Percentiles rank a stretch among this genome's conserved stretches.
These are phyloP conservation scores for Macrolepiota fuliginosa DNA, from an alignment of 768 basidiomycete genomes.

Conservation along the genomic window DNA sequence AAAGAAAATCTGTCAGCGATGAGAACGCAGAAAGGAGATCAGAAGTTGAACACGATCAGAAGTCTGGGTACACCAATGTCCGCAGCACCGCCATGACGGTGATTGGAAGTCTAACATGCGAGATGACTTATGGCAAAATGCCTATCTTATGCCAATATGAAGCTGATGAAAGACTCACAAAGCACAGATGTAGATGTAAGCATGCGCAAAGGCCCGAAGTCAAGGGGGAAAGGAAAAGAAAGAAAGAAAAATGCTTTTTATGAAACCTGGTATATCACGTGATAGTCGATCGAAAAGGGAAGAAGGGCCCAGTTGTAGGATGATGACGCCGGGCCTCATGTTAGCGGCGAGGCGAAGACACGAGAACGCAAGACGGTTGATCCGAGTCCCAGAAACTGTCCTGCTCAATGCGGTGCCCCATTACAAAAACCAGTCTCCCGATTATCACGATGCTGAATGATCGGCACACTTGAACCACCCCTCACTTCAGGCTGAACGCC, in stretches of 20 bases:
- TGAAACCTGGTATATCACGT: no score
- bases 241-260: constrained; percentile 9
- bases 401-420: constrained; percentile 25
- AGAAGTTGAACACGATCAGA: constrained; percentile 20
- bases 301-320: constrained; percentile 14
- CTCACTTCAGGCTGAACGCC: background rate
- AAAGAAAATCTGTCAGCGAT: constrained; percentile 5
- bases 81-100: constrained; percentile 33
- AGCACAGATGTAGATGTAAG: background rate
- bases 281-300: constrained; percentile 15
- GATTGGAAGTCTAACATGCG: constrained; percentile 56
- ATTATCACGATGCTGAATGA: constrained; percentile 26
- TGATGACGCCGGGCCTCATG: constrained; percentile 33
- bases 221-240: constrained; percentile 14
- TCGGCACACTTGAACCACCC: constrained; percentile 9
- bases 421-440: constrained; percentile 24
- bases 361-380: constrained; percentile 22
- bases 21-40: constrained; percentile 12
- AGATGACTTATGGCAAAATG: constrained; percentile 34
- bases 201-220: no score
- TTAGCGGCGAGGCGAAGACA: constrained; percentile 36
- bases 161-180: constrained; percentile 15
- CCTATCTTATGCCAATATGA: constrained; percentile 31
- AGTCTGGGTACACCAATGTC: constrained; percentile 38
- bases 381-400: constrained; percentile 23